A percentile compares a stretch with the other conserved stretches of the same genome.
These are phyloP conservation scores for Esteya vermicola DNA, from an alignment of 2,329 filamentous ascomycete species.

Conservation along the genomic window DNA sequence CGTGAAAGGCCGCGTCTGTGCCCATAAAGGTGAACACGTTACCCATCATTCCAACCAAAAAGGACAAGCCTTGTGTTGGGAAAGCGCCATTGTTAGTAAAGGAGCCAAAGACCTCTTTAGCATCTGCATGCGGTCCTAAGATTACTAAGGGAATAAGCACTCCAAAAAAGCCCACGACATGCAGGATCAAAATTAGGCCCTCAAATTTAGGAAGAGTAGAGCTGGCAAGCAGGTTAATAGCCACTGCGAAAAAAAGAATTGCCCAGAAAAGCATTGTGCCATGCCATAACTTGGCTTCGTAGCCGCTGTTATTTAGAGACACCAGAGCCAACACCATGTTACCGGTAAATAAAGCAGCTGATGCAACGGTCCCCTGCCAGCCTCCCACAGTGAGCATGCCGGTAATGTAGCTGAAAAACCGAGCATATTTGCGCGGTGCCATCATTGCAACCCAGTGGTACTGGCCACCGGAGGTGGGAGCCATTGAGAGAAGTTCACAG, in stretches of 20 bases:
- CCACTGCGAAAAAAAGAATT: slow-evolving; percentile 27
- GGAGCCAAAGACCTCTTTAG: slow-evolving; percentile 24
- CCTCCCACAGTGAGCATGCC: slow-evolving; percentile 34
- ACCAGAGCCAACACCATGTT: slow-evolving; percentile 30
- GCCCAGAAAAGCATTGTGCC: slow-evolving; percentile 32
- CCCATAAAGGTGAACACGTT: slow-evolving; percentile 19
- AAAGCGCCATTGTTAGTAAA: slow-evolving; percentile 34
- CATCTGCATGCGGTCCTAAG: slow-evolving; percentile 6
- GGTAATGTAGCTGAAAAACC: slow-evolving; percentile 37
- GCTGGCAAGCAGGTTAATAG: slow-evolving; percentile 33
- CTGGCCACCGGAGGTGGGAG: slow-evolving; percentile 38
- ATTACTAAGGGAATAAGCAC: slow-evolving; percentile 11
- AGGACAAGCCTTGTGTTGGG: slow-evolving; percentile 26
- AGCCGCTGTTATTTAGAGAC: slow-evolving; percentile 22
- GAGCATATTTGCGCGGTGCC: slow-evolving; percentile 29
- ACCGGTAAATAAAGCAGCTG: slow-evolving; percentile 26
- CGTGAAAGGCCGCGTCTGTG: slow-evolving; percentile 18
- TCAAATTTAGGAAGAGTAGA: slow-evolving; percentile 32
- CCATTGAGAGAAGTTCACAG: slow-evolving; percentile 27
- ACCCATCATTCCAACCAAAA: slow-evolving; percentile 28
- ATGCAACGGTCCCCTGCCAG: slow-evolving; percentile 23
- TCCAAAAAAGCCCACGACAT: slow-evolving; percentile 7
- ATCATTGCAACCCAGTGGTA: slow-evolving; percentile 45
- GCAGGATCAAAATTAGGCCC: slow-evolving; percentile 23
- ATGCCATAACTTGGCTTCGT: slow-evolving; percentile 26